These are phyloP conservation scores for Suhomyces maxii DNA, from an alignment of 1,139 yeast genomes.

Conservation along the genomic window DNA sequence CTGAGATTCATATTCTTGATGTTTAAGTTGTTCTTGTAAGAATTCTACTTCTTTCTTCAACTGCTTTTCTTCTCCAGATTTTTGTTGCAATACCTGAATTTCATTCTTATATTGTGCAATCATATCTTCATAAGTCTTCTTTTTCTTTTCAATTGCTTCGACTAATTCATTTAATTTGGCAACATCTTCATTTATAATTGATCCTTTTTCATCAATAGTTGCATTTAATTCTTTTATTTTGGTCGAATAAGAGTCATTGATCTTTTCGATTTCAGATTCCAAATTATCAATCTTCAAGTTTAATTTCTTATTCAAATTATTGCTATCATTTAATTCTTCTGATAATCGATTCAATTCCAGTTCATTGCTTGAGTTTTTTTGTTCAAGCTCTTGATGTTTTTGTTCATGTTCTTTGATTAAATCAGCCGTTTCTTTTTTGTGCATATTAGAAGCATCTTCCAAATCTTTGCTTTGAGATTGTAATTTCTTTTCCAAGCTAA, in stretches of 20 bases:
- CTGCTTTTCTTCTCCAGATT: conserved; percentile 7
- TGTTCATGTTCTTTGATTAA: conserved; percentile 13
- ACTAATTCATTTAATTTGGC: conserved; percentile 21
- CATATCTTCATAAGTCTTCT: conserved; percentile 14
- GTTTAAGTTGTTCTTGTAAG: conserved; percentile 15
- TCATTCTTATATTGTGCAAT: conserved; percentile 12
- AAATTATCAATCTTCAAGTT: conserved; percentile 12
- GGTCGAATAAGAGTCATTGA: conserved; percentile 2
- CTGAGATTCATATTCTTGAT: conserved; percentile 20
- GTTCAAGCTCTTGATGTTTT: conserved; percentile 5
- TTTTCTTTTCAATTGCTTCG: conserved; percentile 18
- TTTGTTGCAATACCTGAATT: conserved; percentile 16
- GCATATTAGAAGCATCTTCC: conserved; percentile 11
- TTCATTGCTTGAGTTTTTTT: conserved; percentile 3
- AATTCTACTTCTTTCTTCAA: conserved; percentile 13
- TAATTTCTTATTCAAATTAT: conserved; percentile 11
- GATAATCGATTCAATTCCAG: not conserved
- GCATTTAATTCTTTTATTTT: conserved; percentile 9
- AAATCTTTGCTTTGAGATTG: conserved; percentile 9
- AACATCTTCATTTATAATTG: conserved; percentile 24
- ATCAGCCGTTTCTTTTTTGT: conserved; percentile 16
- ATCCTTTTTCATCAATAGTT: conserved; percentile 19
- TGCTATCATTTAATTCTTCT: conserved; percentile 11
- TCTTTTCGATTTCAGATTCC: conserved; percentile 11
- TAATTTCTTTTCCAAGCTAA: conserved; percentile 20